A percentile compares a stretch with the other conserved stretches of the same genome.
Evolutionary conservation across 1,284 basidiomycete genomes (phyloP).

Genomic region (Athelia sp.): DNA sequence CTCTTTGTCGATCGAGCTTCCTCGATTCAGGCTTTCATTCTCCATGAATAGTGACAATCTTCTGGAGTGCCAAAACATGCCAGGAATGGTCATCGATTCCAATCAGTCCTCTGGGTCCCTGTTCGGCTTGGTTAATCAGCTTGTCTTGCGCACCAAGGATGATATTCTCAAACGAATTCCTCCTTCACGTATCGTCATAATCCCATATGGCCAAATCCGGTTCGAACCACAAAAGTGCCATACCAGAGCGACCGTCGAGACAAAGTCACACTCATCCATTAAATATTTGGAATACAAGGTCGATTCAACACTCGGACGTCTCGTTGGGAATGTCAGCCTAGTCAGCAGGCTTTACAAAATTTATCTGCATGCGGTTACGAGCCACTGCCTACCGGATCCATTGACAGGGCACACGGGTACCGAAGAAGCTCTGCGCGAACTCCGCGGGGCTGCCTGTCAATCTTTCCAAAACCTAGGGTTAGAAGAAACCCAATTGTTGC

Average conservation of each 20-base stretch:
- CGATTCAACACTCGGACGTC: constrained; percentile 31
- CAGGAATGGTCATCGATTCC: constrained; percentile 27
- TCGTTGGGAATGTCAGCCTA: constrained; percentile 27
- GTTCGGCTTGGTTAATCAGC: constrained; percentile 32
- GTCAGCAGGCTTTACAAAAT: constrained; percentile 31
- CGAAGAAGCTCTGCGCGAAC: constrained; percentile 36
- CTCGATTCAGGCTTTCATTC: constrained; percentile 33
- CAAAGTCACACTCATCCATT: constrained; percentile 6
- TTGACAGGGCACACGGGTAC: constrained; percentile 39
- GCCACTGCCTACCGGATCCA: constrained; percentile 36
- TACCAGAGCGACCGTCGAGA: constrained; percentile 18
- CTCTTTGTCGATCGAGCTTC: constrained; percentile 16
- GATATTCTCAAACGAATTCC: constrained; percentile 5
- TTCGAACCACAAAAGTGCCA: constrained; percentile 19
- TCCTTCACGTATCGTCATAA: constrained; percentile 22
- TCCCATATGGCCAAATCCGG: constrained; percentile 29
- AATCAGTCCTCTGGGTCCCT: constrained; percentile 32
- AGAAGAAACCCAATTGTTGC: constrained; percentile 26
- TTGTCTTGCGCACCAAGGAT: constrained; percentile 30
- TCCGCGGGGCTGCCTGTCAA: constrained; percentile 30
- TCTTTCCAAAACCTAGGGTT: constrained; percentile 31
- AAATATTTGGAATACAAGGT: constrained; percentile 32
- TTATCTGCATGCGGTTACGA: constrained; percentile 42
- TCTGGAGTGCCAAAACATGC: constrained; percentile 30
- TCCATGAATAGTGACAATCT: constrained; percentile 17